Conservation (phyloP, 2,329 filamentous ascomycete species). For the Hypomyces perniciosus region DNA sequence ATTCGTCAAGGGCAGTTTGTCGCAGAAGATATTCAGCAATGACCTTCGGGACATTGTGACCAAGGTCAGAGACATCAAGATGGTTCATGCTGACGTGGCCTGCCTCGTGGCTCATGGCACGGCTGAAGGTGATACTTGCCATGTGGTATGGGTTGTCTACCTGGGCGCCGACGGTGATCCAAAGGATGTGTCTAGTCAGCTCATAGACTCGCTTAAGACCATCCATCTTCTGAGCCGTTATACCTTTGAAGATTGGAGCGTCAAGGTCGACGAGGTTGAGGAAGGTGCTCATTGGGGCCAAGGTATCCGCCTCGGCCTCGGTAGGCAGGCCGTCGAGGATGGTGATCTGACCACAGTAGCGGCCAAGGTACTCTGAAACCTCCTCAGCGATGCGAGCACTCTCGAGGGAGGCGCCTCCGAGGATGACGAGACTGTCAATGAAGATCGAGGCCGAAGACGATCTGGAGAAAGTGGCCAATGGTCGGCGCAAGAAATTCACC, state of each 20-base stretch:
- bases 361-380: not conserved
- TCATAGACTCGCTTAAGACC: constrained; percentile 3
- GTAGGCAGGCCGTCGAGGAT: constrained; percentile 8
- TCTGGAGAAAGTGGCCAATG: no score
- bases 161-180: constrained; percentile 7
- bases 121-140: constrained; percentile 10
- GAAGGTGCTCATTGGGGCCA: constrained; percentile 11
- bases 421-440: constrained; percentile 9
- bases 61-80: constrained; percentile 9
- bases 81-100: constrained; percentile 8
- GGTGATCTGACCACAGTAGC: constrained; percentile 8
- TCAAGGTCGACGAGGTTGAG: constrained; percentile 12
- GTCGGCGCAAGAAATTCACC: constrained; percentile 6
- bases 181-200: constrained; percentile 10
- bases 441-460: not conserved
- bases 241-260: constrained; percentile 8
- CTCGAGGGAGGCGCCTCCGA: constrained; percentile 6
- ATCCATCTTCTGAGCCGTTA: constrained; percentile 1
- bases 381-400: constrained; percentile 8
- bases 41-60: constrained; percentile 5
- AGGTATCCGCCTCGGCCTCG: constrained; percentile 7
- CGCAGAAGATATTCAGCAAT: constrained; percentile 10
- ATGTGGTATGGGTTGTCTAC: constrained; percentile 9
- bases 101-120: constrained; percentile 4
- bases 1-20: constrained; percentile 9